Evolutionary conservation across 2,329 filamentous ascomycete species (phyloP).

Genomic region (Aureobasidium zeae): DNA sequence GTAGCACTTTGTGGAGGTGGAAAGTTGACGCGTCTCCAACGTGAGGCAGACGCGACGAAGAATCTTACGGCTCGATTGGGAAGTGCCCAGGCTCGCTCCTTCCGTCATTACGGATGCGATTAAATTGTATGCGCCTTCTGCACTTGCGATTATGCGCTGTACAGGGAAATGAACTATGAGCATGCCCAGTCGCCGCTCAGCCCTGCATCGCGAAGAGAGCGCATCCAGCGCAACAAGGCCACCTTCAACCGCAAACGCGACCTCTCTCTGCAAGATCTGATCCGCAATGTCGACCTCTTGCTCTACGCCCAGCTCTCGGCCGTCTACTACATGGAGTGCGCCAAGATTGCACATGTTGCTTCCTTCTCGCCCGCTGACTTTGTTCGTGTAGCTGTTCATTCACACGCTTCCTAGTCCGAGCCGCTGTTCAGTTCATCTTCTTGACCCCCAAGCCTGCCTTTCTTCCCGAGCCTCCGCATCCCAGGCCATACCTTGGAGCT

Average conservation of each 20-base stretch:
- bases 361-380: neutral
- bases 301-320: conserved; percentile 53
- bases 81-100: neutral
- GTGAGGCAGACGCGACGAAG: neutral
- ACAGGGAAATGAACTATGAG: conserved; percentile 31
- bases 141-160: neutral
- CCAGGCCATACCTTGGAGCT: conserved; percentile 43
- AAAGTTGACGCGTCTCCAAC: neutral
- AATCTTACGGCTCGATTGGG: neutral
- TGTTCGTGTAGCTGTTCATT: conserved; percentile 46
- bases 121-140: too few relatives aligned
- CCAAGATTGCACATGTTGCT: conserved; percentile 8
- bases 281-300: conserved; percentile 49
- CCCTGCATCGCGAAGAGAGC: conserved; percentile 18
- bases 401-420: conserved; percentile 46
- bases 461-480: conserved; percentile 40
- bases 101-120: neutral
- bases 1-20: neutral
- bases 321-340: conserved; percentile 56
- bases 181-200: conserved; percentile 19
- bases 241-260: conserved; percentile 35
- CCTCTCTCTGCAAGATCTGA: conserved; percentile 45
- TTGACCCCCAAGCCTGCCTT: conserved; percentile 50
- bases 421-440: conserved; percentile 47
- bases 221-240: conserved; percentile 25